Evolutionary conservation across 2,329 filamentous ascomycete species (phyloP), one percentile per base, ranked within the genome.

Genomic region (Sporothrix variecibatus): DNA sequence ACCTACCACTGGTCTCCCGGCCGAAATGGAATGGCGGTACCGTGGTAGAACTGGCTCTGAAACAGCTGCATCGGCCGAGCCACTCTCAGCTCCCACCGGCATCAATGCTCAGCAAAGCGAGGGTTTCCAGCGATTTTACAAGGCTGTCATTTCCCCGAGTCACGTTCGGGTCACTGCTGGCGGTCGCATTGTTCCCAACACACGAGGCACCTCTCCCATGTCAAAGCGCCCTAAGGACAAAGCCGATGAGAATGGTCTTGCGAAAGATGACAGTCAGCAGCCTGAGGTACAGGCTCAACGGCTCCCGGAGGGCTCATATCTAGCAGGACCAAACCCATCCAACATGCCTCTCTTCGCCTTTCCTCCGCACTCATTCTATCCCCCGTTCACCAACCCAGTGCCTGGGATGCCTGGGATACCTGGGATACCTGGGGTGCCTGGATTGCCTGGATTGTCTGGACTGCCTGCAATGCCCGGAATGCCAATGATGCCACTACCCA

Each of bases 121-220:
- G 79, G 90, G 90, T n/a, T 92, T 92, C 77, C 87, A 90, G 79
- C 85, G 87, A 71, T 92, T 92, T 79, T 91, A 90, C 82, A 89
- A 90, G 79, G 89, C 90, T 12, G 90, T 92, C n/a, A 86, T 89
- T 4, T 92, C 90, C 46, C 90, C 90, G 8, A 90, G 89, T 17
- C 89, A 92, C 80, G 87, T 92, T 76, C 87, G 90, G 20, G 90
- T 92, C 69, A 92, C 90, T 26, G 90, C 90, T 75, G 89, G 90
- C 74, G 90, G 90, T 58, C 86, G 89, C 51, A 92, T 92, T 77
- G 90, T 92, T 0, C 90, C 89, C 68, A 92, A 92, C 78, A 90
- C 86, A 46, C 85, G 89, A 60, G 85, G 83, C 15, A 83, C 86
- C 2, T 82, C 83, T 5, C 90, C 88, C 9, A 87, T 2, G 86